phyloP scores from a whole-genome alignment of 495 filamentous ascomycete genomes.

The Talaromyces ruber region DNA sequence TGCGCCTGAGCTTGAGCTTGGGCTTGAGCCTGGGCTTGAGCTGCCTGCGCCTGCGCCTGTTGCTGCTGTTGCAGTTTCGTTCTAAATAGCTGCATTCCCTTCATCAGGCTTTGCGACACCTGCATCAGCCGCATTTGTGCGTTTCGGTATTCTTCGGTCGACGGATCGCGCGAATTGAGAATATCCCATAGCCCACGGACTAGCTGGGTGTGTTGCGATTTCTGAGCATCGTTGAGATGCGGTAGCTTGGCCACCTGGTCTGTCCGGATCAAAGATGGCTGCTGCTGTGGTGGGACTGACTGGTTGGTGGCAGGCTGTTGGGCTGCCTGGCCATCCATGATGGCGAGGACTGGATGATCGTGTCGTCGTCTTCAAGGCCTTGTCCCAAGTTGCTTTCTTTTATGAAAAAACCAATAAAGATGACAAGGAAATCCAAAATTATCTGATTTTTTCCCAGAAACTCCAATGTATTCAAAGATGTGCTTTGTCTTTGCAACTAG shows the following conservation, averaged over 20 bases:
- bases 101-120: constrained; percentile 54
- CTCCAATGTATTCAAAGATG: background rate
- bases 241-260: constrained; percentile 44
- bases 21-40: constrained; percentile 18
- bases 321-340: constrained; percentile 5
- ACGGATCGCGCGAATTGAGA: constrained; percentile 49
- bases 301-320: constrained; percentile 19
- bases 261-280: constrained; percentile 41
- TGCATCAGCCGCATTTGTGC: constrained; percentile 59
- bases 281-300: constrained; percentile 26
- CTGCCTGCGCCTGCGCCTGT: constrained; percentile 17
- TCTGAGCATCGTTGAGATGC: constrained; percentile 50
- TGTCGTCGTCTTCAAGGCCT: background rate
- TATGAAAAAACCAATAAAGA: background rate
- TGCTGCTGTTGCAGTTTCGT: constrained; percentile 34
- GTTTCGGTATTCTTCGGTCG: constrained; percentile 45
- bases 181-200: constrained; percentile 51
- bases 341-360: background rate
- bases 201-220: constrained; percentile 55
- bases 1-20: constrained; percentile 21
- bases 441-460: background rate
- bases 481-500: background rate
- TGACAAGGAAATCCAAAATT: background rate
- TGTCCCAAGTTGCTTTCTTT: background rate
- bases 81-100: constrained; percentile 43